Conservation (phyloP, 2,329 filamentous ascomycete species). For the Aspergillus brasiliensis region DNA sequence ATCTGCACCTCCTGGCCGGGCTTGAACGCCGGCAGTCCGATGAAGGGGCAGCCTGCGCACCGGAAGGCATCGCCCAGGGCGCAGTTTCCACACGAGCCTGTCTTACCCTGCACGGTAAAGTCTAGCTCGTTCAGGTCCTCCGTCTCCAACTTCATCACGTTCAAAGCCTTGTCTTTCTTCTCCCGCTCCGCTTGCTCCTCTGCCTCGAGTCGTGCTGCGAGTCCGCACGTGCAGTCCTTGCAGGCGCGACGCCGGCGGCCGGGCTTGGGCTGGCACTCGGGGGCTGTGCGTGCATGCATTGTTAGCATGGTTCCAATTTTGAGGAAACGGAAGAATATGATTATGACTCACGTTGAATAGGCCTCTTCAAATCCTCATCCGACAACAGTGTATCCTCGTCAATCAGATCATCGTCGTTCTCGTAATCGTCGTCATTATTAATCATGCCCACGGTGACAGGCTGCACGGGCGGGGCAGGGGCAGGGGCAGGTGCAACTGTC, state of each 20-base stretch:
- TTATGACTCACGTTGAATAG: slow-evolving; percentile 72
- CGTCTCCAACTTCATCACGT: slow-evolving; percentile 64
- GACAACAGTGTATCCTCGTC: slow-evolving; percentile 68
- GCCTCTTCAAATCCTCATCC: slow-evolving; percentile 77
- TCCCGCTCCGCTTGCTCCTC: slow-evolving; percentile 73
- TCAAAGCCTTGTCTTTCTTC: slow-evolving; percentile 61
- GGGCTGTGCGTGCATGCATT: slow-evolving; percentile 54
- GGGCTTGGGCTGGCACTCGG: slow-evolving; percentile 82
- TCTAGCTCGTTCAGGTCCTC: slow-evolving; percentile 87
- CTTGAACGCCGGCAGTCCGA: slow-evolving; percentile 93
- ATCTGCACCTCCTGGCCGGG: slow-evolving; percentile 91
- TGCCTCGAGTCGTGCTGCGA: slow-evolving; percentile 81
- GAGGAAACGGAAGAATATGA: no score
- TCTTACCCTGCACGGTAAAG: slow-evolving; percentile 97
- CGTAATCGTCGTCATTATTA: slow-evolving; percentile 14
- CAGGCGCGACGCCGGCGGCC: slow-evolving; percentile 83
- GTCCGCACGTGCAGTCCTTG: slow-evolving; percentile 96
- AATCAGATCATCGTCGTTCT: slow-evolving; percentile 21
- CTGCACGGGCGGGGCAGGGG: slow-evolving; percentile 2
- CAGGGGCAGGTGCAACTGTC: neutral
- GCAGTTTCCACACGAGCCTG: slow-evolving; percentile 92
- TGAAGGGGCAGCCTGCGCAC: slow-evolving; percentile 76
- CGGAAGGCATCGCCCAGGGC: slow-evolving; percentile 87
- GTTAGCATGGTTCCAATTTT: neutral
- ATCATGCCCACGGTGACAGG: slow-evolving; percentile 13